These are phyloP conservation scores for Phialophora macrospora DNA, from an alignment of 2,329 filamentous ascomycete genomes.

Conservation along the genomic window DNA sequence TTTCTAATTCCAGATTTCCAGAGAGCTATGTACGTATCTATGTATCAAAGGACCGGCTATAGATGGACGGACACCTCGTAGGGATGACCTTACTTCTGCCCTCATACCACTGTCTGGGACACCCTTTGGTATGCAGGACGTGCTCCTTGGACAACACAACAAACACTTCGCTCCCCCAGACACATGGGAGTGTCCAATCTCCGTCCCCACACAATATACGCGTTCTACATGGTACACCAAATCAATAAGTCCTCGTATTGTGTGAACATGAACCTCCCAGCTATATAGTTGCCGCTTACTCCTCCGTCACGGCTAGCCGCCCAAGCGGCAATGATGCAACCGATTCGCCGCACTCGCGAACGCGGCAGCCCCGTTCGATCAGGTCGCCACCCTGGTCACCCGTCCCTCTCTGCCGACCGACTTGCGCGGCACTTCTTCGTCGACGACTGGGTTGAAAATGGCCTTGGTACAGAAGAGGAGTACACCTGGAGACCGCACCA, in stretches of 20 bases:
- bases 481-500: slow-evolving; percentile 22
- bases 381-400: not conserved
- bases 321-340: not conserved
- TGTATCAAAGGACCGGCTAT: not conserved
- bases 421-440: slow-evolving; percentile 12
- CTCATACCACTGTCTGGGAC: not conserved
- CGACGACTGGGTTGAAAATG: slow-evolving; percentile 37
- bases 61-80: too few relatives aligned
- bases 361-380: not conserved
- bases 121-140: not conserved
- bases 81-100: not conserved
- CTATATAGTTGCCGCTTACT: not conserved
- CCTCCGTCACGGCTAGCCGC: not conserved
- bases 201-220: not conserved
- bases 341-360: not conserved
- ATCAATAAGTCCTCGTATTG: not conserved
- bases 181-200: not conserved
- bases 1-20: too few relatives aligned
- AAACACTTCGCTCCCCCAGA: not conserved
- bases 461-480: slow-evolving; percentile 50
- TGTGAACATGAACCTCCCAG: not conserved
- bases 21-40: not conserved
- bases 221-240: not conserved
- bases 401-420: slow-evolving; percentile 15
- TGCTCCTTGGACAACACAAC: not conserved